These are phyloP conservation scores for Melampsora larici-populina DNA, from an alignment of 1,284 basidiomycete genomes.

Conservation along the genomic window DNA sequence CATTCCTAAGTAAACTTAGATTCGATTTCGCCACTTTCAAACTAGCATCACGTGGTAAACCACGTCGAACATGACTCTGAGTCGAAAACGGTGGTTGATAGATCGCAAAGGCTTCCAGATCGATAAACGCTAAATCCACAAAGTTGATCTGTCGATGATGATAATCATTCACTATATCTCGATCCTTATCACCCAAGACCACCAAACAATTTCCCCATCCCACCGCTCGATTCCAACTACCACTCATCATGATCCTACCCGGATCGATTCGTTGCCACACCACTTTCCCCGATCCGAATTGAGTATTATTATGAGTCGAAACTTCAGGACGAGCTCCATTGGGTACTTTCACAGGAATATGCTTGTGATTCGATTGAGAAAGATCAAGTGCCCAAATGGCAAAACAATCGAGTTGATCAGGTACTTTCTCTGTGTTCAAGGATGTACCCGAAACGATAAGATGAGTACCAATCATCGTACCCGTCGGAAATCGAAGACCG, in stretches of 20 bases:
- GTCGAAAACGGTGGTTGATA: slow-evolving; percentile 70
- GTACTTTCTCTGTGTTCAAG: slow-evolving; percentile 44
- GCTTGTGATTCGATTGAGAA: slow-evolving; percentile 88
- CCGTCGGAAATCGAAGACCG: slow-evolving; percentile 86
- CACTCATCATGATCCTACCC: slow-evolving; percentile 57
- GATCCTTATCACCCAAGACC: slow-evolving; percentile 80
- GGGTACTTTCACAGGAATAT: slow-evolving; percentile 73
- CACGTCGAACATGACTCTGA: slow-evolving; percentile 58
- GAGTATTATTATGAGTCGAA: slow-evolving; percentile 72
- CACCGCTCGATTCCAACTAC: slow-evolving; percentile 84
- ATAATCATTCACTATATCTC: slow-evolving; percentile 81
- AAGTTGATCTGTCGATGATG: slow-evolving; percentile 67
- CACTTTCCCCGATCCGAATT: slow-evolving; percentile 46
- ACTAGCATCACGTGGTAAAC: slow-evolving; percentile 45
- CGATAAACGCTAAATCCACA: slow-evolving; percentile 83
- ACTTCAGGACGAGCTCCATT: slow-evolving; percentile 48
- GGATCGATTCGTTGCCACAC: slow-evolving; percentile 43
- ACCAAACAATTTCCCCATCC: slow-evolving; percentile 79
- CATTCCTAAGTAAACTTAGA: slow-evolving; percentile 13
- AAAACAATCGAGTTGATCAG: slow-evolving; percentile 58
- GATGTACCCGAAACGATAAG: slow-evolving; percentile 59
- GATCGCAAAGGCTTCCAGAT: slow-evolving; percentile 87
- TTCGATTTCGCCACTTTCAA: slow-evolving; percentile 11
- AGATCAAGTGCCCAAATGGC: slow-evolving; percentile 51
- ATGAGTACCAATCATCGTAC: slow-evolving; percentile 78